phyloP scores from a whole-genome alignment of 768 basidiomycete genomes.

The Naematelia encephala region DNA sequence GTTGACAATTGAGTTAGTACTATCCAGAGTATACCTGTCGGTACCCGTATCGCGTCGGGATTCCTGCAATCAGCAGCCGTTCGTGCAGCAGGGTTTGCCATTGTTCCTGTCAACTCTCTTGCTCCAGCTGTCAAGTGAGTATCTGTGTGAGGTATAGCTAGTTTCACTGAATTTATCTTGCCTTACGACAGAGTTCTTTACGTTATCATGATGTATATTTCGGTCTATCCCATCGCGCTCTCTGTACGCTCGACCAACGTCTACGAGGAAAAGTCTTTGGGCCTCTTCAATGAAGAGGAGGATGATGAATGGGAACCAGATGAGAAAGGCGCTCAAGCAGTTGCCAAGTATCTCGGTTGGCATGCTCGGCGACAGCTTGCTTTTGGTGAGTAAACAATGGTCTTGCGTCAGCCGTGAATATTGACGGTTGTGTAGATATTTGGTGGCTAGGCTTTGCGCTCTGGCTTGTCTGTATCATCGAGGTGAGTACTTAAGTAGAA shows the following conservation, averaged over 20 bases:
- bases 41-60: conserved; percentile 68
- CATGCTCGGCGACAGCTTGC: conserved; percentile 66
- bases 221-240: conserved; percentile 44
- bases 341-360: conserved; percentile 50
- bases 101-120: conserved; percentile 67
- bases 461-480: conserved; percentile 88
- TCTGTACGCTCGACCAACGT: conserved; percentile 68
- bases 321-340: conserved; percentile 41
- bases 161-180: background rate
- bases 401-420: background rate
- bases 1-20: conserved; percentile 37
- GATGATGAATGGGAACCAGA: conserved; percentile 43
- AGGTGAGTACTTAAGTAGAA: conserved; percentile 56
- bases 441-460: conserved; percentile 89
- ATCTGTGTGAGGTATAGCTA: background rate
- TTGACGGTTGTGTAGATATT: conserved; percentile 60
- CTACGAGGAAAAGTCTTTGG: conserved; percentile 89
- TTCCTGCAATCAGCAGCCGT: conserved; percentile 74
- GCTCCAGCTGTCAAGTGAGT: conserved; percentile 86
- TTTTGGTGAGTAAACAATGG: conserved; percentile 52
- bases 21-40: conserved; percentile 66
- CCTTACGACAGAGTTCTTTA: conserved; percentile 64
- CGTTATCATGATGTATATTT: conserved; percentile 75
- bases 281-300: conserved; percentile 59
- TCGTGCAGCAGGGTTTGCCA: conserved; percentile 79